Conservation (phyloP, 345 rosid species). For the Odontarrhena argentea region DNA sequence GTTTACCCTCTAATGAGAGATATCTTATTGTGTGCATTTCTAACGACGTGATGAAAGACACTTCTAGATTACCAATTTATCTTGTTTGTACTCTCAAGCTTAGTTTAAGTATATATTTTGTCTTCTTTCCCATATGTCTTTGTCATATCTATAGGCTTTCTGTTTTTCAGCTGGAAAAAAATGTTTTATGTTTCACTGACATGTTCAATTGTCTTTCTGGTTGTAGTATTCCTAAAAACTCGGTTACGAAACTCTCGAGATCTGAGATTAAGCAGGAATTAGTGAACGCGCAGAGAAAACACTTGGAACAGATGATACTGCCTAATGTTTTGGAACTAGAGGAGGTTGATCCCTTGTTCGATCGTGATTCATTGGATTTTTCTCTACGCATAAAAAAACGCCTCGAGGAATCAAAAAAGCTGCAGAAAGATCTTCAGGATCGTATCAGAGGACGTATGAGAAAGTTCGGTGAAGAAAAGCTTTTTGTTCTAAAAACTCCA, state of each 20-base stretch:
- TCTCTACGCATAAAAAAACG: slow-evolving; percentile 61
- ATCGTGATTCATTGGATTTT: slow-evolving; percentile 63
- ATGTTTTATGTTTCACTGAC: slow-evolving; percentile 30
- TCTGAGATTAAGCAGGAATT: slow-evolving; percentile 73
- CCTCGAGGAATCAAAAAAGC: slow-evolving; percentile 71
- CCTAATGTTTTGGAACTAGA: slow-evolving; percentile 71
- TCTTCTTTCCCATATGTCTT: slow-evolving; percentile 1
- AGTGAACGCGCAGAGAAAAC: slow-evolving; percentile 69
- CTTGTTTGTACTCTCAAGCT: slow-evolving; percentile 11
- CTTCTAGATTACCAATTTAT: background rate
- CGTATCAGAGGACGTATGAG: slow-evolving; percentile 68
- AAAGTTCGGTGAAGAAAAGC: slow-evolving; percentile 73
- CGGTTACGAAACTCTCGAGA: slow-evolving; percentile 60
- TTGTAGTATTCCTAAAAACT: slow-evolving; percentile 54
- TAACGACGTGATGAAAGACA: slow-evolving; percentile 17
- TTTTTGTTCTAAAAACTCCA: slow-evolving; percentile 66
- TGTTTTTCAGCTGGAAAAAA: slow-evolving; percentile 5
- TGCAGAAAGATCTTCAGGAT: slow-evolving; percentile 70
- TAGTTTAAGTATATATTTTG: slow-evolving; percentile 22
- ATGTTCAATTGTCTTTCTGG: slow-evolving; percentile 32
- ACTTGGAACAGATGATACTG: slow-evolving; percentile 72
- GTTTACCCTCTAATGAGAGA: slow-evolving; percentile 8
- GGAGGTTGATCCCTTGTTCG: slow-evolving; percentile 60
- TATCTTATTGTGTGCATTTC: slow-evolving; percentile 18
- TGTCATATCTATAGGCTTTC: slow-evolving; percentile 12